Conservation (phyloP, 306 rosid genomes). For the Castanospermum australe region DNA sequence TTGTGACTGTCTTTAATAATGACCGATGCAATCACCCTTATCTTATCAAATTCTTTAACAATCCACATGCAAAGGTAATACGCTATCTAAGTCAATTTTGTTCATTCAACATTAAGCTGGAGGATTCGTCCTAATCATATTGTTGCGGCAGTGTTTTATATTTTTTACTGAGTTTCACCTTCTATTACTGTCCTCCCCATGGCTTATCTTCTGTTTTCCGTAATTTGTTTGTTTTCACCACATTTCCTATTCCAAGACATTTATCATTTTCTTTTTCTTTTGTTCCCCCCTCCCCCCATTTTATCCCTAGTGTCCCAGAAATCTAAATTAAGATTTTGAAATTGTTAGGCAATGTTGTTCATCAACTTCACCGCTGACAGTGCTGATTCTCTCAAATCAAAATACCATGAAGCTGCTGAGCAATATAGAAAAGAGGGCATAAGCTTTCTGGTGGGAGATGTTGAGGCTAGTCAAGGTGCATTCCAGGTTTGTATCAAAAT, state of each 20-base stretch:
- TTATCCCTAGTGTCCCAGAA: not conserved
- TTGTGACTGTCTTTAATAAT: conserved; percentile 53
- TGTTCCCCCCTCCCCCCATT: not conserved
- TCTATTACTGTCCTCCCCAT: not conserved
- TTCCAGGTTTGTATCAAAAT: conserved; percentile 59
- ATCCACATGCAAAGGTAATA: conserved; percentile 57
- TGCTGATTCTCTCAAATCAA: conserved; percentile 58
- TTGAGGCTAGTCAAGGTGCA: conserved; percentile 65
- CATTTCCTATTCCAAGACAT: not conserved
- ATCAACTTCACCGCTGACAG: conserved; percentile 53
- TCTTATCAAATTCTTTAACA: conserved; percentile 61
- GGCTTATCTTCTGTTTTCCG: not conserved
- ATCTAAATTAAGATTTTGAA: conserved; percentile 17
- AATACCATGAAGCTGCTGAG: conserved; percentile 71
- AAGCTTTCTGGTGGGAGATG: conserved; percentile 71
- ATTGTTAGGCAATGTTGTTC: conserved; percentile 74
- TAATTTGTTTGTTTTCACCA: not conserved
- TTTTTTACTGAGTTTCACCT: not conserved
- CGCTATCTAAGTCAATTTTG: not conserved
- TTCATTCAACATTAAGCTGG: not conserved
- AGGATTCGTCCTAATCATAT: not conserved
- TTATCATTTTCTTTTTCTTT: not conserved
- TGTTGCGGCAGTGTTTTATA: not conserved
- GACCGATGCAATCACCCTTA: conserved; percentile 66
- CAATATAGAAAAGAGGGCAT: conserved; percentile 56